phyloP scores from a whole-genome alignment of 2,329 filamentous ascomycete genomes.

The Arthrobotrys iridis region DNA sequence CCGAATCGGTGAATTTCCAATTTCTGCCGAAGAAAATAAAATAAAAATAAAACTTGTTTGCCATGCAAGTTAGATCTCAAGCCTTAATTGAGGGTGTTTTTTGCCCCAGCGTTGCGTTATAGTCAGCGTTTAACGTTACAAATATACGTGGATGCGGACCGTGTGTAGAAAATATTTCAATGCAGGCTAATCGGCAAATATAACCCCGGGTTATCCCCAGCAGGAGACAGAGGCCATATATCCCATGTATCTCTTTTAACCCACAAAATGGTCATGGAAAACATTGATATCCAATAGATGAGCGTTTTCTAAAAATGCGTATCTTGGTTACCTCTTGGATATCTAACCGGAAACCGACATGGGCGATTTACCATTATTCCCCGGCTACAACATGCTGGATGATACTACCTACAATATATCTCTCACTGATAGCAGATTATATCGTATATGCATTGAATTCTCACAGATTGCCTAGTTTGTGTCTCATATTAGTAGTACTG shows the following conservation, averaged over 20 bases:
- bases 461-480: slow-evolving; percentile 12
- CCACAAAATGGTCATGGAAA: background rate
- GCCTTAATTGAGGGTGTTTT: slow-evolving; percentile 7
- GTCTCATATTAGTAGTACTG: slow-evolving; percentile 18
- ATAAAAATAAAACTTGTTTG: too few species aligned
- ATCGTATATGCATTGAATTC: slow-evolving; percentile 21
- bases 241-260: slow-evolving; percentile 27
- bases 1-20: slow-evolving; percentile 43
- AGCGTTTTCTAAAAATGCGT: slow-evolving; percentile 30
- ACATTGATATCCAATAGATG: slow-evolving; percentile 9
- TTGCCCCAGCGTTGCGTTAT: slow-evolving; percentile 2
- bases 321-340: slow-evolving; percentile 29
- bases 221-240: background rate
- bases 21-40: slow-evolving; percentile 18
- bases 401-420: slow-evolving; percentile 30
- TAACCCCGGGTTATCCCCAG: background rate
- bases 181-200: slow-evolving; percentile 50
- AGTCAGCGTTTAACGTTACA: background rate
- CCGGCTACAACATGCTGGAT: slow-evolving; percentile 38
- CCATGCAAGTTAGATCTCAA: slow-evolving; percentile 26
- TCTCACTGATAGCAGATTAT: slow-evolving; percentile 33
- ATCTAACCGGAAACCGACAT: slow-evolving; percentile 22
- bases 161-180: slow-evolving; percentile 1
- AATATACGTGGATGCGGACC: too few species aligned
- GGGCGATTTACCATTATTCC: slow-evolving; percentile 38